Evolutionary conservation across 148 eudicot species (phyloP).

Genomic region (Simmondsia chinensis): DNA sequence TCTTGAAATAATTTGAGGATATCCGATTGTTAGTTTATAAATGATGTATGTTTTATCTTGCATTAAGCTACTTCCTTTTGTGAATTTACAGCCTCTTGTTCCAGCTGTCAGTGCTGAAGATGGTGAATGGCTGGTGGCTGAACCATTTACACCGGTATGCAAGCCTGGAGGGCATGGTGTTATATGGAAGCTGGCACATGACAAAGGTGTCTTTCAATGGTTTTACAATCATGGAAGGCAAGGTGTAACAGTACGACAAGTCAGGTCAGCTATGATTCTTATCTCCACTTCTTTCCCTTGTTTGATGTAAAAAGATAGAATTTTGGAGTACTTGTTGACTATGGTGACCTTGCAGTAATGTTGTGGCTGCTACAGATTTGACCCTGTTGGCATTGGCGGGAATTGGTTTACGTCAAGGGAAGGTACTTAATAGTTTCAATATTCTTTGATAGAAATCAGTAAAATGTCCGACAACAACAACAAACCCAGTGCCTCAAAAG

Average conservation of each 20-base stretch:
- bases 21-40: neutral
- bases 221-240: constrained; percentile 69
- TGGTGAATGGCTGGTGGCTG: constrained; percentile 79
- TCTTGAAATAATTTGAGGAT: constrained; percentile 5
- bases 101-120: constrained; percentile 84
- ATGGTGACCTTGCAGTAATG: constrained; percentile 68
- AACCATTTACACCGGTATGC: constrained; percentile 73
- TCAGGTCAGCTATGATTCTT: constrained; percentile 43
- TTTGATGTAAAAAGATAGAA: neutral
- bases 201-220: constrained; percentile 87
- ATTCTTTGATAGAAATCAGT: too few species aligned
- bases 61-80: constrained; percentile 14
- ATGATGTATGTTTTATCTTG: constrained; percentile 1
- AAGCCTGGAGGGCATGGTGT: constrained; percentile 99
- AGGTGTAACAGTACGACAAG: constrained; percentile 96
- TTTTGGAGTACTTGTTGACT: constrained; percentile 17
- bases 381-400: constrained; percentile 91
- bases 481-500: too few species aligned
- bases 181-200: constrained; percentile 93
- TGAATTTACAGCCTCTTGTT: constrained; percentile 89
- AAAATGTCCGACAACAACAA: too few species aligned
- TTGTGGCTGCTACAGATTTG: constrained; percentile 94
- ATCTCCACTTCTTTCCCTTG: neutral
- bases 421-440: too few species aligned
- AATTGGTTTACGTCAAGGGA: constrained; percentile 77